Evolutionary conservation across 169 alveolate species (phyloP).

Genomic region (Amoebophrya sp.): DNA sequence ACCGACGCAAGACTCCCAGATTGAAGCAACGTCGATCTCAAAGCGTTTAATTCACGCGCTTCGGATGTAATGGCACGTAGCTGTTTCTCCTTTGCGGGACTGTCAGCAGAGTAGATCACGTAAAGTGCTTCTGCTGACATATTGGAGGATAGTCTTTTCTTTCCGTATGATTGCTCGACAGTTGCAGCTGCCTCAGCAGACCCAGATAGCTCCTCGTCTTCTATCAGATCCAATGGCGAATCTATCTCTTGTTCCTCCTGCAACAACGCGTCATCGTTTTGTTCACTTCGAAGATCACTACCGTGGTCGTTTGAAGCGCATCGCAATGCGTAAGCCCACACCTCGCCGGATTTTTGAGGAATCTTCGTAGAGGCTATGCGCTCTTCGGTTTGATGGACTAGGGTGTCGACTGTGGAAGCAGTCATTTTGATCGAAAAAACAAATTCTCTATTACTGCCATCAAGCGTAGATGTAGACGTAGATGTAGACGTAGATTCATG

Average conservation of each 20-base stretch:
- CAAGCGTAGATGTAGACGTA: no score
- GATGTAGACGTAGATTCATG: no score
- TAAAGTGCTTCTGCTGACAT: neutral
- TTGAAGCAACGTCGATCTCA: neutral
- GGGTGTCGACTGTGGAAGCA: no score
- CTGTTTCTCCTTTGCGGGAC: neutral
- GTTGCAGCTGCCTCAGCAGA: neutral
- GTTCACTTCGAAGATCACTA: no score
- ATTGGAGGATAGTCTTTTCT: neutral
- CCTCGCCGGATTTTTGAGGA: no score
- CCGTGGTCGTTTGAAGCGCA: no score
- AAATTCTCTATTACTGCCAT: no score
- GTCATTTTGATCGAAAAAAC: no score
- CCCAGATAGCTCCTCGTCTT: neutral
- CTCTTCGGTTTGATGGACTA: no score
- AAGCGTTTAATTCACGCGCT: neutral
- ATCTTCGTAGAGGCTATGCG: no score
- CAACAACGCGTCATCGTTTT: no score
- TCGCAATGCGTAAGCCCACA: no score
- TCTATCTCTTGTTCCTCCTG: neutral
- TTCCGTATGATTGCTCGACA: neutral
- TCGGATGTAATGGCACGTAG: neutral
- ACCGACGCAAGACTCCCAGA: neutral
- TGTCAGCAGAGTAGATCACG: neutral
- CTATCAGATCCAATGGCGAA: neutral